Evolutionary conservation across 1,284 basidiomycete species (phyloP), one percentile per base, ranked within the genome.

Genomic region (Cryptococcus sp.): DNA sequence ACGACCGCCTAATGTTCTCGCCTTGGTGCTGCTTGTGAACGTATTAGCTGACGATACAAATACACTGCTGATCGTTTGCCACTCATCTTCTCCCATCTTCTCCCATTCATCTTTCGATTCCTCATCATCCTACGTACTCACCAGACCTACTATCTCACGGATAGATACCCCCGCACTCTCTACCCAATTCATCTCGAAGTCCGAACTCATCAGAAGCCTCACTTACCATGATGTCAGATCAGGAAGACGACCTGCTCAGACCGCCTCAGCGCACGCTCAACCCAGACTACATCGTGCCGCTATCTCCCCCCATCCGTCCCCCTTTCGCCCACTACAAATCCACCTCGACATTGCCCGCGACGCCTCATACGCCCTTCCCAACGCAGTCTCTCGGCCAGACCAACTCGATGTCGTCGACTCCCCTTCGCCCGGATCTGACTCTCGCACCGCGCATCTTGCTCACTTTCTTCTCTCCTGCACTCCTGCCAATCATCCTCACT

Each of bases 401-500:
- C 53, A 25, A 56, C 35, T 49, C 46, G 2, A n/a, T 23, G 2
- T 15, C 41, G 22, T 20, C 22, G 13, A 69, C 66, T 45, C 47
- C 83, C 40, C 85, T 91, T 60, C 86, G 82, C 59, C 90, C 92
- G 8, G 94, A 91, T 76, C 87, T 96, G 41, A 84, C 88, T 57
- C 87, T 94, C 15, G 82, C 85, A 23, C 87, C 94, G 64, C 83
- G 92, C 44, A 84, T 94, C 47, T 88, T 89, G 23, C 85, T 95
- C 22, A 85, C 90, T 66, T 89, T 91, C 85, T 87, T 83, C 41
- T 80, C 79, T 1, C 79, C 80, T 1, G 74, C 79, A 8, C 85
- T 95, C 27, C 81, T 95, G 40, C 92, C 92, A 11, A 85, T 96
- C 59, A 75, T 93, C 64, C 91, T 96, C 72, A 86, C 94, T 71